phyloP scores from a whole-genome alignment of 1,284 basidiomycete genomes.

The Pseudozyma tsukubaensis region DNA sequence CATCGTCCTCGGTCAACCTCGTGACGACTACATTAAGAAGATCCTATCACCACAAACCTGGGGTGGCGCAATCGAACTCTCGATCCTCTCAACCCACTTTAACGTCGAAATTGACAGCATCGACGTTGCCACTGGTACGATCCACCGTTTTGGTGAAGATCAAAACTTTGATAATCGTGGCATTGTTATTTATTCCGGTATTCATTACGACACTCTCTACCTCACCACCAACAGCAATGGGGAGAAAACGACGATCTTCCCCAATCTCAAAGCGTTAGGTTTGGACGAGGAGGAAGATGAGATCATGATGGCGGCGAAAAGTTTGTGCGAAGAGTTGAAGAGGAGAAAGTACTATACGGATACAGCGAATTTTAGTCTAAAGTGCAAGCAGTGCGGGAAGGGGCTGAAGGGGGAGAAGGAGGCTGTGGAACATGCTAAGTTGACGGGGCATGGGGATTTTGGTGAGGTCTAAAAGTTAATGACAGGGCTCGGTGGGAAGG shows the following conservation, averaged over 20 bases:
- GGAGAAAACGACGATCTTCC: constrained; percentile 40
- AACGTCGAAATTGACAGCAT: constrained; percentile 42
- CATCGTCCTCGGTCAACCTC: constrained; percentile 46
- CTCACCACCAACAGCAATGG: constrained; percentile 20
- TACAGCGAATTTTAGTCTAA: constrained; percentile 49
- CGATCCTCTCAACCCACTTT: constrained; percentile 45
- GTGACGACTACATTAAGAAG: constrained; percentile 38
- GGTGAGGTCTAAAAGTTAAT: constrained; percentile 29
- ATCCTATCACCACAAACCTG: constrained; percentile 32
- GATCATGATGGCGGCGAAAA: constrained; percentile 32
- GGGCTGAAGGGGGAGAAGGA: constrained; percentile 51
- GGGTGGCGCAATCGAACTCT: constrained; percentile 59
- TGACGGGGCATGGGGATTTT: constrained; percentile 57
- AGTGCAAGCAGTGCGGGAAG: constrained; percentile 45
- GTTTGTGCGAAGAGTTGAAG: constrained; percentile 39
- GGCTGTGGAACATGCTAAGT: constrained; percentile 51
- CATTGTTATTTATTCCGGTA: constrained; percentile 52
- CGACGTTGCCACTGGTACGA: constrained; percentile 45
- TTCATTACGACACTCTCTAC: constrained; percentile 59
- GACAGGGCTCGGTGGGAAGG: neutral
- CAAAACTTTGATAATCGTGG: constrained; percentile 28
- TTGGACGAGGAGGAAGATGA: constrained; percentile 19
- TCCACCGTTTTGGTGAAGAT: constrained; percentile 55
- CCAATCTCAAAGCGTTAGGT: constrained; percentile 20
- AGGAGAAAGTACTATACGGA: constrained; percentile 54